phyloP scores from a whole-genome alignment of 75 land plant genomes.

The Ceratopteris richardii region DNA sequence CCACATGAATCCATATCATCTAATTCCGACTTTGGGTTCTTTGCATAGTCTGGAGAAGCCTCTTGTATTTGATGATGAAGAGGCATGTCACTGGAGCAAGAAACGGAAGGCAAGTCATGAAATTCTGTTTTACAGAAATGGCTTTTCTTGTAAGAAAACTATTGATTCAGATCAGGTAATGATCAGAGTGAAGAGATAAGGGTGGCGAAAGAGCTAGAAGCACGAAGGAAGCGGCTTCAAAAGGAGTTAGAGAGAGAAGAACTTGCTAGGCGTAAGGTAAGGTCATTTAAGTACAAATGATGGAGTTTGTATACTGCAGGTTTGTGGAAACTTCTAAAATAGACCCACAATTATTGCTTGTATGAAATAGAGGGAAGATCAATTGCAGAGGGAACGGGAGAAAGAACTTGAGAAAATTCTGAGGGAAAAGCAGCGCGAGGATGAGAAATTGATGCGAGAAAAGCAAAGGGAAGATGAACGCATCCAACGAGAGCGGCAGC shows the following conservation, averaged over 20 bases:
- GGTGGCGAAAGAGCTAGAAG: constrained; percentile 64
- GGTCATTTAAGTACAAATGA: background rate
- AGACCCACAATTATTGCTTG: too few species aligned
- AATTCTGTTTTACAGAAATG: background rate
- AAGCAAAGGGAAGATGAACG: constrained; percentile 8
- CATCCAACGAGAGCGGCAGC: background rate
- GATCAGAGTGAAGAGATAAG: constrained; percentile 72
- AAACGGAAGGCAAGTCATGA: constrained; percentile 45
- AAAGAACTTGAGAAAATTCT: constrained; percentile 78
- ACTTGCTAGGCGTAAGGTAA: constrained; percentile 69
- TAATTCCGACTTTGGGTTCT: constrained; percentile 21
- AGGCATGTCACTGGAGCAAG: constrained; percentile 36
- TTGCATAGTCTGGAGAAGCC: constrained; percentile 28
- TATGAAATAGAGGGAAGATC: constrained; percentile 59
- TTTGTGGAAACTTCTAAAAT: too few species aligned
- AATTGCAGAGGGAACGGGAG: constrained; percentile 64
- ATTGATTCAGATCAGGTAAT: background rate
- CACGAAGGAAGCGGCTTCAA: constrained; percentile 54
- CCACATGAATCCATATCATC: constrained; percentile 9
- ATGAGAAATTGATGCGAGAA: constrained; percentile 34
- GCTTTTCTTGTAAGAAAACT: background rate
- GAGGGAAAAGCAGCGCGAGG: constrained; percentile 78
- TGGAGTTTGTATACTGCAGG: too few species aligned
- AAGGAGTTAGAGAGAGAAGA: constrained; percentile 84
- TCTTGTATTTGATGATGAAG: constrained; percentile 24